A percentile compares a stretch with the other conserved stretches of the same genome.
Conservation (phyloP, 2,329 filamentous ascomycete genomes). For the Meredithiella fracta region DNA sequence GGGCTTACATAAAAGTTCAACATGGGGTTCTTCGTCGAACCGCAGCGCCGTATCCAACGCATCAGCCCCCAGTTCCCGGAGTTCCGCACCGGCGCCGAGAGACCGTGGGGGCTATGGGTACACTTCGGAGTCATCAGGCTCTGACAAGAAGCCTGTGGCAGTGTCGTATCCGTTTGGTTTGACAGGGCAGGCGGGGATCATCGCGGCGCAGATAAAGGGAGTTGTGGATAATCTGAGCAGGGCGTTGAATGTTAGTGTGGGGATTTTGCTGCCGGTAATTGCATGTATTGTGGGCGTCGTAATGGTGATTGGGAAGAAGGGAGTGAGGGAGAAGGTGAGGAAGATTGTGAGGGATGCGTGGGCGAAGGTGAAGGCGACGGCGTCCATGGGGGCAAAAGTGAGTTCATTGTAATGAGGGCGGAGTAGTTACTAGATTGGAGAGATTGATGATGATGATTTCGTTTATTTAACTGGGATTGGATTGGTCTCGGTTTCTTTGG, state of each 20-base stretch:
- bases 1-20: slow-evolving; percentile 20
- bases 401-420: slow-evolving; percentile 62
- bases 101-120: not conserved
- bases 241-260: slow-evolving; percentile 39
- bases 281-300: slow-evolving; percentile 68
- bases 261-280: slow-evolving; percentile 44
- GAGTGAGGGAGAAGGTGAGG: slow-evolving; percentile 58
- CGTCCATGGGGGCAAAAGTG: slow-evolving; percentile 94
- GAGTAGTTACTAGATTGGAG: not conserved
- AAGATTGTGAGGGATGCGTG: slow-evolving; percentile 53
- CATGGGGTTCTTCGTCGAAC: slow-evolving; percentile 4
- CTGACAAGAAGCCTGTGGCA: slow-evolving; percentile 5
- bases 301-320: slow-evolving; percentile 56
- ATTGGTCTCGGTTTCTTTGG: not conserved
- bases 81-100: too few relatives aligned
- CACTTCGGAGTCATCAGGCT: not conserved
- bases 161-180: slow-evolving; percentile 19
- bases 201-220: slow-evolving; percentile 35
- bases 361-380: slow-evolving; percentile 67
- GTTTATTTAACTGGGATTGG: not conserved
- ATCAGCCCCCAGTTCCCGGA: not conserved
- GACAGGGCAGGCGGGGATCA: slow-evolving; percentile 29
- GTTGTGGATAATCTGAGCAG: slow-evolving; percentile 34
- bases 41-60: not conserved
- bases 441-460: not conserved